Conservation (phyloP, 495 filamentous ascomycete genomes). For the Oidiodendron maius region DNA sequence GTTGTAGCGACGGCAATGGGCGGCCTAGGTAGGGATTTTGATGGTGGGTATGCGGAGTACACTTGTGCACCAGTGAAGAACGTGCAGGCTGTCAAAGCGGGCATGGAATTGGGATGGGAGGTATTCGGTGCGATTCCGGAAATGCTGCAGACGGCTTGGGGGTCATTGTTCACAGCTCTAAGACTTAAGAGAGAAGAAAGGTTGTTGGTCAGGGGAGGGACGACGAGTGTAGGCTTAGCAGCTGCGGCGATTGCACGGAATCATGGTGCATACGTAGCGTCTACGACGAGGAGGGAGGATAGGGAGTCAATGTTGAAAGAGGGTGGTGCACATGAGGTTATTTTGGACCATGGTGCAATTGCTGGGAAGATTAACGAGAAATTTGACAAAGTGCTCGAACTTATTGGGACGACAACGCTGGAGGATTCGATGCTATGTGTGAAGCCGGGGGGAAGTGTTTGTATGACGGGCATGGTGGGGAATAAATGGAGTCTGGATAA, state of each 20-base stretch:
- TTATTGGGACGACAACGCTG: constrained; percentile 14
- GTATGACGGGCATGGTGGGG: constrained; percentile 46
- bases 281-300: constrained; percentile 34
- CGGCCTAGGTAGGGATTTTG: constrained; percentile 42
- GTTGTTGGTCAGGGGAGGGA: constrained; percentile 45
- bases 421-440: constrained; percentile 41
- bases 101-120: constrained; percentile 30
- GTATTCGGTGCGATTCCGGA: constrained; percentile 45
- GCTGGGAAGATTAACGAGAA: constrained; percentile 23
- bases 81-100: constrained; percentile 33
- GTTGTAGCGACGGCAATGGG: constrained; percentile 48
- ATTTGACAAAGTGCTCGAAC: constrained; percentile 41
- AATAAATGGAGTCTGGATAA: constrained; percentile 39
- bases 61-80: constrained; percentile 37
- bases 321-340: constrained; percentile 33
- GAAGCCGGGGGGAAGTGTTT: constrained; percentile 36
- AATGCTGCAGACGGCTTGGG: constrained; percentile 52
- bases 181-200: constrained; percentile 34
- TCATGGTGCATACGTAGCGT: constrained; percentile 30
- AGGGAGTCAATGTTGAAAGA: constrained; percentile 32
- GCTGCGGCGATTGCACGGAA: constrained; percentile 41
- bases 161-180: constrained; percentile 33
- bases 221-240: constrained; percentile 37
- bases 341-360: constrained; percentile 20
- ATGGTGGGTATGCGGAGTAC: constrained; percentile 53